Conservation (phyloP, 225 moss, liverwort and hornwort species). For the Ulota crispa region DNA sequence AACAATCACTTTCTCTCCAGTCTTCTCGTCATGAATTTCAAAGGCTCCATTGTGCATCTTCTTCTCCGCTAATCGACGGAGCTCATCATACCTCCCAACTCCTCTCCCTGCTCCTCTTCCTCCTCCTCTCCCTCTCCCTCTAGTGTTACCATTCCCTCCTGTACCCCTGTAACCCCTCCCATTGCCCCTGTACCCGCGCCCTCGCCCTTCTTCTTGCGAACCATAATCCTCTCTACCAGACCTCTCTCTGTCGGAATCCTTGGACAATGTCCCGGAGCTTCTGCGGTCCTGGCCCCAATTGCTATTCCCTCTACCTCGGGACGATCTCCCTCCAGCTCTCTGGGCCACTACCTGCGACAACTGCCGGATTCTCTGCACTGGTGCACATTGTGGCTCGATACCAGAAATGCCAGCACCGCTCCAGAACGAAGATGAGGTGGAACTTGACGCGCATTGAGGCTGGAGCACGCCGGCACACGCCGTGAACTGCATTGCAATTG, state of each 20-base stretch:
- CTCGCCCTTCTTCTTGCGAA: background rate
- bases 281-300: constrained; percentile 26
- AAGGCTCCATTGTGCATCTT: constrained; percentile 80
- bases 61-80: constrained; percentile 54
- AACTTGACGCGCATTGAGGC: background rate
- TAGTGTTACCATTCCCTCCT: constrained; percentile 1
- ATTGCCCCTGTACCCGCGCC: constrained; percentile 15
- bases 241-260: constrained; percentile 13
- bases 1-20: constrained; percentile 86
- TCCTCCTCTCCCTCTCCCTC: constrained; percentile 42
- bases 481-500: constrained; percentile 29
- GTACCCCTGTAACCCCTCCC: constrained; percentile 21
- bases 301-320: constrained; percentile 21
- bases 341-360: constrained; percentile 4
- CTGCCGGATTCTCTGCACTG: background rate
- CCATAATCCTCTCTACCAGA: constrained; percentile 17
- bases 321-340: constrained; percentile 26
- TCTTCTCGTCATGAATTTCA: constrained; percentile 67
- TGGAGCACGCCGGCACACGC: constrained; percentile 14
- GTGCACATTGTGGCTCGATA: background rate
- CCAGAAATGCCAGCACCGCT: background rate
- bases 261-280: constrained; percentile 25
- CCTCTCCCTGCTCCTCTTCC: constrained; percentile 27
- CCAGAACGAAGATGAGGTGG: background rate
- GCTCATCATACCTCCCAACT: constrained; percentile 31